Base-by-base conservation (phyloP, 139 green algal species). In the Penium margaritaceum region DNA sequence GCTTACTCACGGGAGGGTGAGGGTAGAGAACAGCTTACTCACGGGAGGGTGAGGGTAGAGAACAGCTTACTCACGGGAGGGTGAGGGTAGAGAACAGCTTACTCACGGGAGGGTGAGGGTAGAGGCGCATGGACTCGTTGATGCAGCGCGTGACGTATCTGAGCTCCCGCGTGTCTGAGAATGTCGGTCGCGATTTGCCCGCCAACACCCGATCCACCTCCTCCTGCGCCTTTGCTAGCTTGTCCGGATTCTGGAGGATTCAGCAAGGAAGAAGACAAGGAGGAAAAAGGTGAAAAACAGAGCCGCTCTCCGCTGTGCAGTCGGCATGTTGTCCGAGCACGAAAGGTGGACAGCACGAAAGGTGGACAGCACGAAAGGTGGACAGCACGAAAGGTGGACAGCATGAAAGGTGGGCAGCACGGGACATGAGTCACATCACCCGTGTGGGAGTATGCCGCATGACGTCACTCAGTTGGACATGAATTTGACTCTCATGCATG, bases 81-180 rank as follows among this genome's bases (percentile, higher is more conserved):
- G 46, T 58, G 3, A 0, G 15, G 0, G 46, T 32, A 1, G 3
- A 27, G 5, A 9, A 2, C 21, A 21, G 30, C 1, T 19, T 14
- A 46, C 60, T 32, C 32, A 98, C 93, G 24, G 94, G 94, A 3
- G 95, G 95, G 86, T 98, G 94, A 3, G 95, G 94, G 85, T 97
- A 99, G 47, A 99, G 85, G 29, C 95, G 87, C 93, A 99, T 97
- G 79, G 84, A 91, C 86, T 99, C 95, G 76, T 90, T 90, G 30
- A 99, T 81, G 79, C 93, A 97, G 24, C 92, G 86, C 82, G 89
- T 90, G 7, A 89, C 71, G 81, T 98, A 99, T 38, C 83, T 84
- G 9, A 98, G 86, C 66, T 87, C 58, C 36, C 38, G 39, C 69
- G 93, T 95, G 53, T 97, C 86, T 19, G 70, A 81, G 58, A 90